Base-by-base conservation (phyloP, 75 land plant species). In the Pinus taeda region DNA sequence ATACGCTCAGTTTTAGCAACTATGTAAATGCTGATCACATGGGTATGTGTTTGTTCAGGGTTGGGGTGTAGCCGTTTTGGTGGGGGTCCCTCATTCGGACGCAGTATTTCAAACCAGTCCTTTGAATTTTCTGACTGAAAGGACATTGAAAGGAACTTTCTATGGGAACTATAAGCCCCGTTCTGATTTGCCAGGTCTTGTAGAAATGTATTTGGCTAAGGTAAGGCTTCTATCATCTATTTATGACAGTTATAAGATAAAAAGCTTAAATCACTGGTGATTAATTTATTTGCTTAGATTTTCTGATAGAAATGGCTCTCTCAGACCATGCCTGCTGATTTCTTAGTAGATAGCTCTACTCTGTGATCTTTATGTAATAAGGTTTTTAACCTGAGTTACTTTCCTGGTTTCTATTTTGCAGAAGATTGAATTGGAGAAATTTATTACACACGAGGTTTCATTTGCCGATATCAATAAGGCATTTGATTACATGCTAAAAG, bases 391-490 rank as follows among this genome's bases (percentile, higher is more conserved):
- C 2, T 33, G 33, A 33, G 33, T 33, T 33, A 33, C 33, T 33
- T 33, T 33, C 33, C 33, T 33, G 33, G 33, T 33, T 33, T 33
- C 0, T 33, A 33, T 33, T 45, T 15, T 74, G 76, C 95, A 95
- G 98, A 91, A 88, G 56, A 57, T 95, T 22, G 83, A 86, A 20
- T 59, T 95, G 75, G 98, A 95, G 70, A 89, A 93, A n/a, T 95
- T 93, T 85, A 89, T 95, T 57, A 95, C 98, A 1, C 93, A 95
- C 37, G 60, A 63, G 12, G 73, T 93, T 20, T 71, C 89, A 0
- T 89, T 95, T 78, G 82, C 90, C 0, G 84, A 95, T 42, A 95
- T 95, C 76, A 95, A 95, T 86, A 84, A 95, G 62, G 96, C 98
- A 0, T 93, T 95, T 71, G 88, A 88, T 0, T 77, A 79, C 74